Evolutionary conservation across 768 basidiomycete genomes (phyloP).

Genomic region (Boletus subparvulus): DNA sequence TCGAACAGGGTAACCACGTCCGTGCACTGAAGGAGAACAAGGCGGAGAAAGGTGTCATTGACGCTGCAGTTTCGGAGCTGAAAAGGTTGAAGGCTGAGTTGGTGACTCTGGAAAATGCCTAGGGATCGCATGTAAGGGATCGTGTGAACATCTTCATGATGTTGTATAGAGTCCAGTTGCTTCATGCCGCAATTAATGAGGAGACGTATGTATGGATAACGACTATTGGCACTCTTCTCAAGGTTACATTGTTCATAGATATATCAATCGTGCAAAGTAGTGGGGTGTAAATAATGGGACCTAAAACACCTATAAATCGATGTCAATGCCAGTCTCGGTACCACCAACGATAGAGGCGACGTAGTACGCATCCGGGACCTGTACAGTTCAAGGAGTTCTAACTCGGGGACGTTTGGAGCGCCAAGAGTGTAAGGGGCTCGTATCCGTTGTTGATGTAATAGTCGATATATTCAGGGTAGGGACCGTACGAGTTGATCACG

Average conservation of each 20-base stretch:
- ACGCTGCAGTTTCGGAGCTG: conserved; percentile 56
- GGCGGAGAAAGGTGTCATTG: conserved; percentile 44
- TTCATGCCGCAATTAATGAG: neutral
- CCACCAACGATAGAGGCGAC: neutral
- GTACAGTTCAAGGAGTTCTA: neutral
- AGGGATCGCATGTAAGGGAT: neutral
- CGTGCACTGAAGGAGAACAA: conserved; percentile 59
- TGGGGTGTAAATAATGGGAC: neutral
- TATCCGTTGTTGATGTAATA: no score
- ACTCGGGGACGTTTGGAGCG: no score
- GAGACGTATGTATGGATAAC: no score
- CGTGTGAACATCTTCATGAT: neutral
- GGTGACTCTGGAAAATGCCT: conserved; percentile 16
- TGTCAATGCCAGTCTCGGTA: neutral
- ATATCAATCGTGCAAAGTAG: neutral
- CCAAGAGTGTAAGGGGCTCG: no score
- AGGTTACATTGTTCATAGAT: neutral
- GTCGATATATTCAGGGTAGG: no score
- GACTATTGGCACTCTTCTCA: no score
- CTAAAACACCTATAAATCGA: neutral
- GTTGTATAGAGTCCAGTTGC: neutral
- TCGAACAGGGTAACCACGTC: conserved; percentile 73
- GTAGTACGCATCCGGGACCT: neutral
- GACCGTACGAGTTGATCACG: no score
- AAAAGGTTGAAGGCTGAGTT: conserved; percentile 66